These are phyloP conservation scores for Claviceps sp. DNA, from an alignment of 2,329 filamentous ascomycete genomes.

Conservation along the genomic window DNA sequence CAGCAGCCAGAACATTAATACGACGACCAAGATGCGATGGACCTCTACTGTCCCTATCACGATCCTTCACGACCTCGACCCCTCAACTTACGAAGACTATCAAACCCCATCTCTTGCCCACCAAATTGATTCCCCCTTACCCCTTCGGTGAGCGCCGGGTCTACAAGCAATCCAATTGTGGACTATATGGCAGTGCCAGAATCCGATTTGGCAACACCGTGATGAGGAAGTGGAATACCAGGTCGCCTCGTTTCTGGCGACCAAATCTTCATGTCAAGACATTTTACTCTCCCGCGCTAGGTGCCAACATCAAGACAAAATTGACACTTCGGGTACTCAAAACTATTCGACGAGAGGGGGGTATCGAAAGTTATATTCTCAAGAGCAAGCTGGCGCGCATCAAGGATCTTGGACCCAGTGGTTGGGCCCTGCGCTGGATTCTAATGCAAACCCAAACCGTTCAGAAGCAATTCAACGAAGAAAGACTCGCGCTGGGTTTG, in stretches of 20 bases:
- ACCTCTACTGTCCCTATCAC: not conserved
- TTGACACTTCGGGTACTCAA: constrained; percentile 57
- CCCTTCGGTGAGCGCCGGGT: constrained; percentile 56
- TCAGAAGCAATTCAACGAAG: constrained; percentile 48
- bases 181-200: constrained; percentile 55
- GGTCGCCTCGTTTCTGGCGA: constrained; percentile 59
- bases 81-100: constrained; percentile 26
- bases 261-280: constrained; percentile 60
- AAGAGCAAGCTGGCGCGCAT: constrained; percentile 66
- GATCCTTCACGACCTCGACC: constrained; percentile 25
- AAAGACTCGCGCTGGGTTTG: constrained; percentile 55
- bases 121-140: constrained; percentile 48
- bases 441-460: constrained; percentile 66
- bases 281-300: constrained; percentile 51
- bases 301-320: constrained; percentile 50
- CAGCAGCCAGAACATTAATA: not conserved
- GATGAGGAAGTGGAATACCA: constrained; percentile 53
- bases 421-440: constrained; percentile 82
- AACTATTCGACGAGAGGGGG: constrained; percentile 72
- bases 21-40: not conserved
- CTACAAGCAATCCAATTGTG: constrained; percentile 71
- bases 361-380: constrained; percentile 82
- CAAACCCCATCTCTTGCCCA: constrained; percentile 30
- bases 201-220: constrained; percentile 74
- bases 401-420: constrained; percentile 75